Evolutionary conservation across 495 filamentous ascomycete species (phyloP).

Genomic region (Beverwykella pulmonaria): DNA sequence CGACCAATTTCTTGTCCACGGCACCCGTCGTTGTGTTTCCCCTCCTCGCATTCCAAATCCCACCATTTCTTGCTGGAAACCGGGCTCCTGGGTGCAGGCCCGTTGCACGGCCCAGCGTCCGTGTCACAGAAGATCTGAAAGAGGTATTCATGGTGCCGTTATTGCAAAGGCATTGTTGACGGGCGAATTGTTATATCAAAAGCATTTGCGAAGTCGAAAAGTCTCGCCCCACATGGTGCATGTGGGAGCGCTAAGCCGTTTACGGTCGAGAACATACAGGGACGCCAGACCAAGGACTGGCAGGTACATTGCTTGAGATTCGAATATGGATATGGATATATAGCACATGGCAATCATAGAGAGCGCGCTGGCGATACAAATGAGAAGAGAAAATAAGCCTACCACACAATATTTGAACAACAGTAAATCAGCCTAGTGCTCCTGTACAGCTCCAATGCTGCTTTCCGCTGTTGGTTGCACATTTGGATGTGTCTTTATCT

Average conservation of each 20-base stretch:
- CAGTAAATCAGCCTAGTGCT: background rate
- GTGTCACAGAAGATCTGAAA: background rate
- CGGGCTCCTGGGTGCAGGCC: background rate
- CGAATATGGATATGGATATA: constrained; percentile 16
- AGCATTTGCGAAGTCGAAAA: background rate
- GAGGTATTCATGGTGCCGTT: constrained; percentile 14
- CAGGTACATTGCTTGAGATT: background rate
- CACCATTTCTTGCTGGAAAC: constrained; percentile 1
- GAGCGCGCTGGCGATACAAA: background rate
- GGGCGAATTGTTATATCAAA: constrained; percentile 18
- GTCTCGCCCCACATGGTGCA: constrained; percentile 27
- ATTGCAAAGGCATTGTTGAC: constrained; percentile 5
- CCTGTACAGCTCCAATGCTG: background rate
- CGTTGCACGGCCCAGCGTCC: background rate
- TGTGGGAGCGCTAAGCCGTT: constrained; percentile 24
- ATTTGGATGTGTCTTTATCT: background rate
- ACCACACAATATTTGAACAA: background rate
- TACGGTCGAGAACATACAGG: background rate
- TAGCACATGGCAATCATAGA: background rate
- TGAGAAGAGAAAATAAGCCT: background rate
- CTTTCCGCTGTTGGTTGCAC: background rate
- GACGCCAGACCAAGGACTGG: background rate
- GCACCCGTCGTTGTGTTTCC: background rate
- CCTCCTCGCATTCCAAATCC: background rate
- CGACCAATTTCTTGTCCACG: constrained; percentile 31